These are phyloP conservation scores for Carpinus viminea DNA, from an alignment of 306 rosid species.

Conservation along the genomic window DNA sequence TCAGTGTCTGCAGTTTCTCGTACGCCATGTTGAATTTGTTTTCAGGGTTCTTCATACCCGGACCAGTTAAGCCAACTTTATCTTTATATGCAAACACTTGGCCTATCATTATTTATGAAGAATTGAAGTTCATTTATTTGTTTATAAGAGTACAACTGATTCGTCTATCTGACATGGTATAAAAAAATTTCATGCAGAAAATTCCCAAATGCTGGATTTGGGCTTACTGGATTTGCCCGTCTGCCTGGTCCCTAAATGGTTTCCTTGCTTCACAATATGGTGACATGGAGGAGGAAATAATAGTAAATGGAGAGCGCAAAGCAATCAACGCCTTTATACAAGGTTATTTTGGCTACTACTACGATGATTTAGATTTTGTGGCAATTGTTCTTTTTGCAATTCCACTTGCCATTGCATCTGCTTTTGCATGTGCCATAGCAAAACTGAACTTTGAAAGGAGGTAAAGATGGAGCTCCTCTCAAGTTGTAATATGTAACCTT, in stretches of 20 bases:
- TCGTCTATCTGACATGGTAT: too few relatives aligned
- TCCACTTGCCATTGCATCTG: slow-evolving; percentile 22
- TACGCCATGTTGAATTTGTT: slow-evolving; percentile 33
- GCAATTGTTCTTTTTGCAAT: slow-evolving; percentile 23
- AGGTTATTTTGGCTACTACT: slow-evolving; percentile 24
- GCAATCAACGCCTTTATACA: slow-evolving; percentile 17
- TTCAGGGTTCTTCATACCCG: slow-evolving; percentile 29
- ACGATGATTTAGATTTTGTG: slow-evolving; percentile 18
- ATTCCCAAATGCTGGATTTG: slow-evolving; percentile 33
- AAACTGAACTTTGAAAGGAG: slow-evolving; percentile 37
- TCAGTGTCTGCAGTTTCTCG: slow-evolving; percentile 23
- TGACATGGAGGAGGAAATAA: slow-evolving; percentile 21
- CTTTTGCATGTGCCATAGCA: slow-evolving; percentile 30
- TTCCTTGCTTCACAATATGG: slow-evolving; percentile 34
- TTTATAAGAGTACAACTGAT: too few relatives aligned
- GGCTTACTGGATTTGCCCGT: slow-evolving; percentile 32
- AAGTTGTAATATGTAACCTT: not conserved
- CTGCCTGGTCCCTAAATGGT: slow-evolving; percentile 32
- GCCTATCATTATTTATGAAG: not conserved
- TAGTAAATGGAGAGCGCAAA: slow-evolving; percentile 10
- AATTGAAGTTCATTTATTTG: not conserved
- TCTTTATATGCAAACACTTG: not conserved
- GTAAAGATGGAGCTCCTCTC: slow-evolving; percentile 5
- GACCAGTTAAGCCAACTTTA: slow-evolving; percentile 27
- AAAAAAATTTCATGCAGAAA: slow-evolving; percentile 14